Percentiles rank a stretch among this genome's conserved stretches.
Evolutionary conservation across 2,329 filamentous ascomycete species (phyloP).

Genomic region (Xylogone sp.): DNA sequence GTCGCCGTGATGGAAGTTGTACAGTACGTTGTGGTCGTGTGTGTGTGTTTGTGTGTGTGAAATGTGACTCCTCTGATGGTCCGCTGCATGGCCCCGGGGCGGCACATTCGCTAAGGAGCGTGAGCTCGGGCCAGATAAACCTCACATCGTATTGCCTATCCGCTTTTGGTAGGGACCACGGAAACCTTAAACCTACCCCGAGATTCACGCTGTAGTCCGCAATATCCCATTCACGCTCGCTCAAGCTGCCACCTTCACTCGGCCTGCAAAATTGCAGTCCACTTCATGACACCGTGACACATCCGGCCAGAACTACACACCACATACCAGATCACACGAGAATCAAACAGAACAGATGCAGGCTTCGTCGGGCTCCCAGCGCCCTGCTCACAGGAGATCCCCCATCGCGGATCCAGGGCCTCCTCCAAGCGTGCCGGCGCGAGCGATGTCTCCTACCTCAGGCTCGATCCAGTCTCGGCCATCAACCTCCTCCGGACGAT

Average conservation of each 20-base stretch:
- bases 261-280: no score
- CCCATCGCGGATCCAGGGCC: constrained; percentile 59
- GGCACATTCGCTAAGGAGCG: neutral
- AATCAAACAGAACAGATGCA: no score
- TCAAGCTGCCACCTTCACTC: neutral
- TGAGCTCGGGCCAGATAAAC: neutral
- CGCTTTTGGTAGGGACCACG: neutral
- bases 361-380: constrained; percentile 46
- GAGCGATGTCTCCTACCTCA: constrained; percentile 53
- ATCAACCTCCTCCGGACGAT: constrained; percentile 63
- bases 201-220: neutral
- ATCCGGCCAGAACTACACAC: no score
- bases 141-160: neutral
- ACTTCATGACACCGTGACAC: neutral
- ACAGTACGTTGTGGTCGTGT: neutral
- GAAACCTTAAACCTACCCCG: neutral
- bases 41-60: no score
- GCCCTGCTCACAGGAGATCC: constrained; percentile 57
- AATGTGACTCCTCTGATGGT: no score
- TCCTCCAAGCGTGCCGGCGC: constrained; percentile 50
- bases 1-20: no score
- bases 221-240: neutral
- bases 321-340: no score
- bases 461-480: constrained; percentile 53
- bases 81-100: neutral